Evolutionary conservation across 768 basidiomycete species (phyloP).

Genomic region (Mycena galopus): DNA sequence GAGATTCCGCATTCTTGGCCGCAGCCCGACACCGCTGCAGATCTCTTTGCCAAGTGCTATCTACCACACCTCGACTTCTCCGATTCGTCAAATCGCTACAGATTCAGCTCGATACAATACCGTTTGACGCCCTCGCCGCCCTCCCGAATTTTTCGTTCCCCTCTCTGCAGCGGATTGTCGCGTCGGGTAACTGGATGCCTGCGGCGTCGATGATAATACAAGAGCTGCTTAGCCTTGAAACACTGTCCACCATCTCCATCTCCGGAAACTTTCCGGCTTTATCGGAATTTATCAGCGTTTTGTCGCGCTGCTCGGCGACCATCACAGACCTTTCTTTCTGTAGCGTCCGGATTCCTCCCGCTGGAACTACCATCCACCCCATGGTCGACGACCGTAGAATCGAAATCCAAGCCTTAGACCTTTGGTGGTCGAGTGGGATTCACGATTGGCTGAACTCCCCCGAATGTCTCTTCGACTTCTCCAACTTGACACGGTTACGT

Average conservation of each 20-base stretch:
- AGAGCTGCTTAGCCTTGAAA: slow-evolving; percentile 1
- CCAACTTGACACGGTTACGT: slow-evolving; percentile 4
- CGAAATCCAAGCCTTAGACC: slow-evolving; percentile 1
- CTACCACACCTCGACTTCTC: background rate
- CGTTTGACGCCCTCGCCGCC: background rate
- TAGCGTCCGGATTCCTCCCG: background rate
- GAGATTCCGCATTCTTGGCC: background rate
- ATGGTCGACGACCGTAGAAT: background rate
- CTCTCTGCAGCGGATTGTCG: background rate
- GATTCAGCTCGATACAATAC: slow-evolving; percentile 9
- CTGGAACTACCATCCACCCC: background rate
- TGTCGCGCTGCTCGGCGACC: slow-evolving; percentile 5
- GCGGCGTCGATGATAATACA: background rate
- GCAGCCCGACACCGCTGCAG: background rate
- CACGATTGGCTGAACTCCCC: slow-evolving; percentile 25
- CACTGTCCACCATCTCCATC: slow-evolving; percentile 7
- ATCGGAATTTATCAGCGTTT: background rate
- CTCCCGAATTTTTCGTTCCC: background rate
- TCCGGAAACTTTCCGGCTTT: slow-evolving; percentile 17
- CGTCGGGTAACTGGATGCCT: slow-evolving; percentile 19
- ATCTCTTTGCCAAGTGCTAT: slow-evolving; percentile 3
- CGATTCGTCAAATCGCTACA: background rate
- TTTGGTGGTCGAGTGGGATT: slow-evolving; percentile 21
- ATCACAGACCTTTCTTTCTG: slow-evolving; percentile 6
- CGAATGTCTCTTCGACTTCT: slow-evolving; percentile 16